Percentiles rank a stretch among this genome's conserved stretches.
Evolutionary conservation across 805 yeast species (phyloP).

Genomic region (Lipomyces mesembrius): DNA sequence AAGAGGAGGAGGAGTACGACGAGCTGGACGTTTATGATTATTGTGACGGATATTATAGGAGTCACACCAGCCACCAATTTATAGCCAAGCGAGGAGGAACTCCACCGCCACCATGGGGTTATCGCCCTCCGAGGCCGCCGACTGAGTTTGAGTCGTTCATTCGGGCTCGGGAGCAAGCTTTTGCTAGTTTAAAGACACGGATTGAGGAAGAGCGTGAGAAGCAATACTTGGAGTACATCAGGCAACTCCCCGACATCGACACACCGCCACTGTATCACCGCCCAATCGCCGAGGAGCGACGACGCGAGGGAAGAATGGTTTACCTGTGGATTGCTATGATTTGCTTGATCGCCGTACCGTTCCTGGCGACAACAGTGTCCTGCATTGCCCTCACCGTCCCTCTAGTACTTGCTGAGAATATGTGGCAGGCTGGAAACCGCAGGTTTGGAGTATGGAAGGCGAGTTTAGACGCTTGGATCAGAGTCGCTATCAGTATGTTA

Average conservation of each 20-base stretch:
- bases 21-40: background rate
- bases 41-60: background rate
- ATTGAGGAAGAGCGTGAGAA: background rate
- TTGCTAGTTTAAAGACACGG: background rate
- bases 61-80: background rate
- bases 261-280: background rate
- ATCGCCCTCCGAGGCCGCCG: background rate
- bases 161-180: background rate
- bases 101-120: background rate
- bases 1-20: slow-evolving; percentile 2
- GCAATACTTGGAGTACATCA: background rate
- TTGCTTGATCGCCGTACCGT: background rate
- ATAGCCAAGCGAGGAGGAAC: background rate
- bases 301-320: background rate
- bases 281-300: background rate
- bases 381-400: background rate
- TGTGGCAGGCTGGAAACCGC: background rate
- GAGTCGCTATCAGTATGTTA: background rate
- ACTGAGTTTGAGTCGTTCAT: background rate
- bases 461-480: background rate
- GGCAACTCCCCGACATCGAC: slow-evolving; percentile 2
- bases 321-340: background rate
- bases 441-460: background rate
- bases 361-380: background rate
- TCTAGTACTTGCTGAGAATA: background rate